Conservation (phyloP, 768 basidiomycete species). For the Mycena pura region DNA sequence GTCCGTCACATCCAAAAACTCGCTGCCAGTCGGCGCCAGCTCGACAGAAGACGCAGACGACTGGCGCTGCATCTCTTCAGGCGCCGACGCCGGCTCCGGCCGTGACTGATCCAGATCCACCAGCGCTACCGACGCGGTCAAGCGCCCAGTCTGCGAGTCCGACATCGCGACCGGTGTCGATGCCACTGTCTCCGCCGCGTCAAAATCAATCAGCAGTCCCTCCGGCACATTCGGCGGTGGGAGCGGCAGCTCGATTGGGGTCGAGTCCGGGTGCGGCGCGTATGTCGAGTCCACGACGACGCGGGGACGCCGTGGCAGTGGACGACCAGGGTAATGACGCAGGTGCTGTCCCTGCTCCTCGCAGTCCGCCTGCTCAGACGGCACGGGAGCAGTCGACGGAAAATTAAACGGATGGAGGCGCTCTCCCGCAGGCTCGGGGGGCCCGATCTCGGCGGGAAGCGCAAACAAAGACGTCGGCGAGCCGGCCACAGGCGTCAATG, state of each 20-base stretch:
- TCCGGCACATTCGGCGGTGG: slow-evolving; percentile 44
- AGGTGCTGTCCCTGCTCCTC: slow-evolving; percentile 44
- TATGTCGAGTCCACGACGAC: slow-evolving; percentile 44
- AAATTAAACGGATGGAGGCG: neutral
- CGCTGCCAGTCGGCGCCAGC: slow-evolving; percentile 18
- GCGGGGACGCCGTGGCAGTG: slow-evolving; percentile 54
- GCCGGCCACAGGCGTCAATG: slow-evolving; percentile 40
- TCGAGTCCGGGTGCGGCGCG: slow-evolving; percentile 35
- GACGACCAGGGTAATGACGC: slow-evolving; percentile 62
- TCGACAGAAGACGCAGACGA: slow-evolving; percentile 20
- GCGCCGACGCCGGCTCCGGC: slow-evolving; percentile 1
- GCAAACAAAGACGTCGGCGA: slow-evolving; percentile 19
- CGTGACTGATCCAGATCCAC: neutral
- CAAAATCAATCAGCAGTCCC: slow-evolving; percentile 63
- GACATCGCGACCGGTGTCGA: too few relatives aligned
- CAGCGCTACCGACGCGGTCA: neutral
- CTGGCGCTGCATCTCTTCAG: slow-evolving; percentile 12
- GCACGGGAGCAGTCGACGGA: neutral
- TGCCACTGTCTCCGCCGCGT: slow-evolving; percentile 41
- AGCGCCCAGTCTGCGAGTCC: too few relatives aligned
- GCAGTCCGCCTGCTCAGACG: slow-evolving; percentile 13
- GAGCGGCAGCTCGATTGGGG: slow-evolving; percentile 19
- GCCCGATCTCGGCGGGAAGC: neutral
- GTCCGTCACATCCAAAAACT: slow-evolving; percentile 57
- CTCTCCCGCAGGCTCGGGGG: neutral